phyloP scores from a whole-genome alignment of 2,329 filamentous ascomycete genomes.

The Colletotrichum coccodes region DNA sequence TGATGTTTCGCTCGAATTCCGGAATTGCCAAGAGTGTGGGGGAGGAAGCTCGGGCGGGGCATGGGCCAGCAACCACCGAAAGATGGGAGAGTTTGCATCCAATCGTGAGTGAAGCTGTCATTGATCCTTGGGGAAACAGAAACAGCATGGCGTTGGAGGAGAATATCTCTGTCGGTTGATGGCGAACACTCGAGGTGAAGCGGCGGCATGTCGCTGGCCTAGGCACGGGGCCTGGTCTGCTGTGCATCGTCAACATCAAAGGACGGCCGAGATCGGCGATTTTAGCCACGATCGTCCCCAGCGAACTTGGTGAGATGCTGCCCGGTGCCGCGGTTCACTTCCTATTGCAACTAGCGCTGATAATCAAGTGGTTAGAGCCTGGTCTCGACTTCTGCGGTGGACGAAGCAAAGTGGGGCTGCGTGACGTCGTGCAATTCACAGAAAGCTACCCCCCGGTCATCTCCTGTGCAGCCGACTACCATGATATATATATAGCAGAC shows the following conservation, averaged over 20 bases:
- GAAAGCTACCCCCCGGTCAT: slow-evolving; percentile 7
- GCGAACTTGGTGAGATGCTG: neutral
- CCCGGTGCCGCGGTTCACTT: neutral
- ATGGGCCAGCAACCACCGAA: neutral
- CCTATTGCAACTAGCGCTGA: slow-evolving; percentile 3
- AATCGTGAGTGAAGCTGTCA: neutral
- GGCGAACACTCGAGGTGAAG: neutral
- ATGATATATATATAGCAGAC: slow-evolving; percentile 7
- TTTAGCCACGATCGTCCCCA: neutral
- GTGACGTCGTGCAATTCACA: slow-evolving; percentile 16
- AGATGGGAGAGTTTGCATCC: neutral
- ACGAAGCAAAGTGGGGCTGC: slow-evolving; percentile 6
- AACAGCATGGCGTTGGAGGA: neutral
- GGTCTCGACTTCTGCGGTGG: neutral
- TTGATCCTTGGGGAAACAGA: neutral
- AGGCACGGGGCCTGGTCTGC: neutral
- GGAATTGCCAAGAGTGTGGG: slow-evolving; percentile 18
- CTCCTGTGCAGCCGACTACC: slow-evolving; percentile 1
- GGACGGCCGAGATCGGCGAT: neutral
- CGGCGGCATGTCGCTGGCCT: neutral
- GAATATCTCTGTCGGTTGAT: neutral
- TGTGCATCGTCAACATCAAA: neutral
- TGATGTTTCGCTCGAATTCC: slow-evolving; percentile 32
- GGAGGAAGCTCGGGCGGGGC: slow-evolving; percentile 4
- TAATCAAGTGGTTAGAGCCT: neutral